Base-by-base conservation (phyloP, 1,284 basidiomycete species). In the Violaceomyces palustris region DNA sequence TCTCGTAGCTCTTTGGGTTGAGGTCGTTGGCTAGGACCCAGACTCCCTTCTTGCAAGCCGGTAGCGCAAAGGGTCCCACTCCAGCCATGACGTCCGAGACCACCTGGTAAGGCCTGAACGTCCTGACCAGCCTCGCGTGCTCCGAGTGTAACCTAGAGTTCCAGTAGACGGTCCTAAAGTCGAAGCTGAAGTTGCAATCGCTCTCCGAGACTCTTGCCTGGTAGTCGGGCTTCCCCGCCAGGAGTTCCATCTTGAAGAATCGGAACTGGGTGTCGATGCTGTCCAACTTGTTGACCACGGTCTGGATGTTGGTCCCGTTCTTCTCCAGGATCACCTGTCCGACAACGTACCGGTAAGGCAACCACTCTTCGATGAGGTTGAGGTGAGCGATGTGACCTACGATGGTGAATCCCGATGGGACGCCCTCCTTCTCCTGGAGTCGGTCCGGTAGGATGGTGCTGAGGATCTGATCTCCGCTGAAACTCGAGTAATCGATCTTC, bases 121-220 rank as follows among this genome's bases (percentile, higher is more conserved):
- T 86, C 15, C 79, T 72, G 29, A 96, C 84, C 12, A 99, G 78
- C 3, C 91, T 82, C 27, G 83, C 83, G 66, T 99, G 94, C 69
- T 99, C 94, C 1, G 83, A 83, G 55, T 90, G 87, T 26, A 98
- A 75, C 15, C 94, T 82, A 15, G 91, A 93, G 77, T 99, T 99
- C 91, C 92, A 98, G 75, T 98, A 98, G 3, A 98, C 94, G 63
- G 83, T 80, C 8, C 87, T 84, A 69, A 98, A 98, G 73, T 99
- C 92, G 64, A 99, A 97, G 0, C 81, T 84, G 74, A 97, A 98
- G 12, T 76, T 77, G 74, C 91, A 97, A 57, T 83, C 81, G 6
- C 83, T 82, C 45, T 73, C 71, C 10, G 50, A 54, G 17, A 63
- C 53, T 30, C 39, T 31, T 28, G 94, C 90, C 17, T 87, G 64